These are phyloP conservation scores for Sechiopsis laciniata DNA, from an alignment of 306 rosid species.

Conservation along the genomic window DNA sequence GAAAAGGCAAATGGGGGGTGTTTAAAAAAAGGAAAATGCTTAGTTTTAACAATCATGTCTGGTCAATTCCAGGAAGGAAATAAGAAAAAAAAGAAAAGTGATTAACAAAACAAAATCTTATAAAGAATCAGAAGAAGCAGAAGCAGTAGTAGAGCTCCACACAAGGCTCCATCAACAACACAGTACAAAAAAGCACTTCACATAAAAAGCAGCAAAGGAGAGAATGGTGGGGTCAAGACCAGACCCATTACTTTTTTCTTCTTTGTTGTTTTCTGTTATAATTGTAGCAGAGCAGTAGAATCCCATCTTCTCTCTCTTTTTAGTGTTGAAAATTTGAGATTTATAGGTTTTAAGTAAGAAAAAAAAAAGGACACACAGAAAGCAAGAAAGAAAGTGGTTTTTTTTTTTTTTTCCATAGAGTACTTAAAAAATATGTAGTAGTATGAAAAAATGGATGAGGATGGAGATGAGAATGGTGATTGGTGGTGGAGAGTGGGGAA, in stretches of 20 bases:
- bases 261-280: constrained; percentile 39
- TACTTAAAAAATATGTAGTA: constrained; percentile 27
- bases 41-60: constrained; percentile 15
- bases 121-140: constrained; percentile 12
- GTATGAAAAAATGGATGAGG: constrained; percentile 33
- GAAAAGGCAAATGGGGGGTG: background rate
- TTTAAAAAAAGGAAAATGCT: background rate
- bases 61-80: constrained; percentile 13
- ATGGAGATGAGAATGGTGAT: background rate
- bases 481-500: constrained; percentile 9
- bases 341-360: constrained; percentile 39
- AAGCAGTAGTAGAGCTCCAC: no score
- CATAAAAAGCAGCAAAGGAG: constrained; percentile 32
- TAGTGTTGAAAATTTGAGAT: constrained; percentile 52
- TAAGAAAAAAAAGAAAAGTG: background rate
- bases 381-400: background rate
- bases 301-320: constrained; percentile 38
- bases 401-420: constrained; percentile 22
- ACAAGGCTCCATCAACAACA: constrained; percentile 31
- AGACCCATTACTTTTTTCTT: constrained; percentile 31
- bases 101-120: constrained; percentile 5
- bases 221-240: constrained; percentile 5
- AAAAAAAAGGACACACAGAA: constrained; percentile 19
- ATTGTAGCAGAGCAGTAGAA: constrained; percentile 20
- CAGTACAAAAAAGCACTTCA: constrained; percentile 43